Base-by-base conservation (phyloP, 331 rosid species). In the Rhamnella rubrinervis region DNA sequence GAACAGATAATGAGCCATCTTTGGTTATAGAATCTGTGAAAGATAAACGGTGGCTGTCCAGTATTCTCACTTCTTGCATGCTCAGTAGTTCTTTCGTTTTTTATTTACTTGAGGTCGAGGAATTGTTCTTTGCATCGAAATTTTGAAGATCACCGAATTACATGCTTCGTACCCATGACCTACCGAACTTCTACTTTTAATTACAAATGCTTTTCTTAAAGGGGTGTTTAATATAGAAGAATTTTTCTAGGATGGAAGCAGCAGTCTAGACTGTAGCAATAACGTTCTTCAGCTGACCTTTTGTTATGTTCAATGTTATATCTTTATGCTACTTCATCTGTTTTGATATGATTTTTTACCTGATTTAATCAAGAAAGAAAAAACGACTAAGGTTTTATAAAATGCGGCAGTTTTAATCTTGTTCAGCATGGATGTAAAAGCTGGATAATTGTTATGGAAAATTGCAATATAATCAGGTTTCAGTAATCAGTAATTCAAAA, bases 181-280 rank as follows among this genome's bases (percentile, higher is more conserved):
- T 31, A 4, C 35, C 35, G 35, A 31, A 31, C 35, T 31, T 6
- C 35, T 31, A 31, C 4, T 31, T 31, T 31, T 31, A 5, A 44
- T 59, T 50, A 51, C 23, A 46, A 66, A 13, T 26, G 41, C 21
- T 75, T 65, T 65, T 16, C 23, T 13, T n/a, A 14, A 39, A 56
- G 13, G 28, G 28, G 37, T 26, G 66, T 21, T 57, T 23, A 16
- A 39, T 38, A 6, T 58, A 17, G 39, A 23, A 31, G 38, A 21
- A 65, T 66, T 60, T 47, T 47, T 18, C 15, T 39, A 3, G n/a
- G 55, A 19, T 65, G 58, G 47, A 75, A 49, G 8, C 46, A 35
- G 63, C 55, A 66, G n/a, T n/a, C n/a, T 68, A 47, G 60, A 73
- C 61, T 76, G 56, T 23, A 57, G 44, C 26, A n/a, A 37, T 38